Evolutionary conservation across 805 yeast species (phyloP), one percentile per base, ranked within the genome.

Genomic region (Hanseniaspora taiwanica): DNA sequence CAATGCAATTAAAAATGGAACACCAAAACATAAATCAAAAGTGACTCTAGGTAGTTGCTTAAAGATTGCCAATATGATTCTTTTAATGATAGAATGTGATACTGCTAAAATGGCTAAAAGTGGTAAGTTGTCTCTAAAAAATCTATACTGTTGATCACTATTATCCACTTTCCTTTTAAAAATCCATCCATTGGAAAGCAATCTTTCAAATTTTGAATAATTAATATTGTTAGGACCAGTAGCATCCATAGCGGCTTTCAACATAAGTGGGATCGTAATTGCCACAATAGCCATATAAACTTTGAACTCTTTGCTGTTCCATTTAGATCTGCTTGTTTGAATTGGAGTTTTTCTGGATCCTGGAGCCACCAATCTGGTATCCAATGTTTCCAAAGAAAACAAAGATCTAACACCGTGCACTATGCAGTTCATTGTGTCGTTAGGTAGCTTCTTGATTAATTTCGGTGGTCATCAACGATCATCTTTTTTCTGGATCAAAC

Each of bases 111-210:
- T 72, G n/a, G 65, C 53, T 37, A 91, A 62, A 37, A 81, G 55
- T 10, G 74, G 71, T 46, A 89, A 66, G 54, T 86, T 86, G 54
- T 81, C 79, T 50, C 98, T 71, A 55, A 91, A 85, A 52, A 86
- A 84, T 20, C 83, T 61, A 54, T 89, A 91, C 58, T 91, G 99
- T 24, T 69, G 66, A 56, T 91, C 99, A 4, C 94, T 81, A 55
- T 89, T 87, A 58, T 91, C 98, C 33, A 85, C 94, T 58, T 79
- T 81, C 20, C 95, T 63, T 7, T 94, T 96, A 54, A 80, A 74
- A 49, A 86, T 62, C 97, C 97, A 89, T 4, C 98, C 97, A 5
- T 74, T 66, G 21, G 79, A 68, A 39, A 89, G 64, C 29, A 78
- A 62, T 38, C 73, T 69, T 47, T 71, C 70, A 53, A 71, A 85